These are phyloP conservation scores for Amorphotheca resinae DNA, from an alignment of 495 filamentous ascomycete genomes.

Conservation along the genomic window DNA sequence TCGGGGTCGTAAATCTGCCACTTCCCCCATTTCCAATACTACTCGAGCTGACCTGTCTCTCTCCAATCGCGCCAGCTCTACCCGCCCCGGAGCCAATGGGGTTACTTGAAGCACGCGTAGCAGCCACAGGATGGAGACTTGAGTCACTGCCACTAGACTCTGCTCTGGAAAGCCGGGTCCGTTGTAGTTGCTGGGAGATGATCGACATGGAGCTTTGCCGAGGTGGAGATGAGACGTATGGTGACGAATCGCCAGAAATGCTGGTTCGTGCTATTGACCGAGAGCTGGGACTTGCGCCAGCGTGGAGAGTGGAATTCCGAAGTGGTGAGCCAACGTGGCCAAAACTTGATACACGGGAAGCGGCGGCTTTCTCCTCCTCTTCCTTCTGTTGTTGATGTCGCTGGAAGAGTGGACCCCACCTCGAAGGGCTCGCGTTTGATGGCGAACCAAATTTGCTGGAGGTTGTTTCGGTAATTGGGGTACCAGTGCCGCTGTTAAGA, in stretches of 20 bases:
- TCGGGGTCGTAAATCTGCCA: conserved; percentile 48
- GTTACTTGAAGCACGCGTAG: conserved; percentile 12
- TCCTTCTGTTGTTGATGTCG: conserved; percentile 66
- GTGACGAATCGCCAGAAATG: conserved; percentile 43
- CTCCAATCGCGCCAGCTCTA: conserved; percentile 15
- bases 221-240: conserved; percentile 53
- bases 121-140: conserved; percentile 10
- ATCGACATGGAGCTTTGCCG: conserved; percentile 47
- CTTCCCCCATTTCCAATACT: conserved; percentile 29
- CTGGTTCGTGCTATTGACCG: conserved; percentile 15
- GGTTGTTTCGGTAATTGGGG: conserved; percentile 27
- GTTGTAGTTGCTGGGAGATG: conserved; percentile 57
- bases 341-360: conserved; percentile 44
- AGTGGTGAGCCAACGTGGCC: conserved; percentile 90
- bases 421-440: conserved; percentile 64
- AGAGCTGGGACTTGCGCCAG: conserved; percentile 48
- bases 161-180: conserved; percentile 36
- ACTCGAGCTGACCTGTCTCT: conserved; percentile 42
- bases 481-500: conserved; percentile 31
- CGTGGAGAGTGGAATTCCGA: conserved; percentile 62
- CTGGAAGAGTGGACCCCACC: conserved; percentile 77
- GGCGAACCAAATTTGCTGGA: conserved; percentile 74
- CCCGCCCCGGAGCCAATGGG: conserved; percentile 10
- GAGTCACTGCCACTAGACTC: conserved; percentile 19
- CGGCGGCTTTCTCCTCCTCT: conserved; percentile 32